phyloP scores from a whole-genome alignment of 345 rosid species.

The Eucalyptus pumila region DNA sequence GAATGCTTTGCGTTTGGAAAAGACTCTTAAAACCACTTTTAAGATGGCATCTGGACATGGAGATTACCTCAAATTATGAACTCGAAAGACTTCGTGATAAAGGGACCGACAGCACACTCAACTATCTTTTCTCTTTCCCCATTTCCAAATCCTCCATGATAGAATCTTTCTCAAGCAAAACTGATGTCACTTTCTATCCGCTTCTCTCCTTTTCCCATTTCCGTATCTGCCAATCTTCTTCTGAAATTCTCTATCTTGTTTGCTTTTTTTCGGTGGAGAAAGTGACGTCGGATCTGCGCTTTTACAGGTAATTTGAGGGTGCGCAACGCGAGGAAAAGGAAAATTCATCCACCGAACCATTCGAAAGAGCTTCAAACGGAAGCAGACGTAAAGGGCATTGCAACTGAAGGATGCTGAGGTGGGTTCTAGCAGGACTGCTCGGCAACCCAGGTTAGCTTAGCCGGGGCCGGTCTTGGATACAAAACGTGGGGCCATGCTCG shows the following conservation, averaged over 20 bases:
- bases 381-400: background rate
- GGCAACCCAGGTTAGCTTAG: background rate
- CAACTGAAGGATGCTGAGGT: background rate
- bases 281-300: background rate
- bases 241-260: background rate
- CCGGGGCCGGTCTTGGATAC: background rate
- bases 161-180: background rate
- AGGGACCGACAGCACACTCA: background rate
- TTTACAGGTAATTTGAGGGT: background rate
- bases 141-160: background rate
- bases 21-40: background rate
- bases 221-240: background rate
- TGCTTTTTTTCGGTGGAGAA: background rate
- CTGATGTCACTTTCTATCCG: background rate
- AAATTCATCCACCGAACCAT: background rate
- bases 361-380: background rate
- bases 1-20: background rate
- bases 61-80: background rate
- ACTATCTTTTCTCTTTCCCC: background rate
- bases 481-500: background rate
- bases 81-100: background rate
- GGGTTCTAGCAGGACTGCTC: background rate
- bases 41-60: background rate
- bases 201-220: background rate
- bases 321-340: background rate